Conservation (phyloP, 768 basidiomycete genomes). For the Boletus subcaerulescens region DNA sequence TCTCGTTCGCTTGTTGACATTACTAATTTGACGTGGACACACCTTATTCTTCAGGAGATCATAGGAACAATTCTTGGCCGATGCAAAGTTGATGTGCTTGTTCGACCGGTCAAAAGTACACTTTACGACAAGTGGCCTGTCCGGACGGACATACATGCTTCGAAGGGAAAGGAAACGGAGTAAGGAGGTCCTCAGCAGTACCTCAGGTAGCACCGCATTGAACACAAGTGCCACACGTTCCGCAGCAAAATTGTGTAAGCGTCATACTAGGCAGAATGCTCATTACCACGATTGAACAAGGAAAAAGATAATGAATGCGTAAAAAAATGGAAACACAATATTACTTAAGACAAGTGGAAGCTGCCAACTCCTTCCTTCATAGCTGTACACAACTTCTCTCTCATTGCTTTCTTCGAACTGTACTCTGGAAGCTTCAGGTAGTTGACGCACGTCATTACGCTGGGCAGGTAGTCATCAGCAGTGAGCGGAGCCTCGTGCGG, state of each 20-base stretch:
- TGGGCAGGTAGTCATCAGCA: constrained; percentile 93
- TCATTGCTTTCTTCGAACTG: constrained; percentile 81
- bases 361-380: constrained; percentile 94
- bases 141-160: constrained; percentile 50
- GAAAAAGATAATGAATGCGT: constrained; percentile 10
- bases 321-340: constrained; percentile 22
- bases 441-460: constrained; percentile 98
- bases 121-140: constrained; percentile 79
- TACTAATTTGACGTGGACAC: constrained; percentile 19
- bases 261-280: not conserved
- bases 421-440: constrained; percentile 97
- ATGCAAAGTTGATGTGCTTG: constrained; percentile 76
- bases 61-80: constrained; percentile 76
- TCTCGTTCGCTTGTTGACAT: not conserved
- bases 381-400: constrained; percentile 76
- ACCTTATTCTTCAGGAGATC: constrained; percentile 74
- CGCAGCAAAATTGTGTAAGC: constrained; percentile 19
- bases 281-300: constrained; percentile 7
- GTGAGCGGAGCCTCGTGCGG: constrained; percentile 88
- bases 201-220: constrained; percentile 2
- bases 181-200: not conserved
- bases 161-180: constrained; percentile 1
- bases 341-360: constrained; percentile 87
- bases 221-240: constrained; percentile 19
- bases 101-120: constrained; percentile 73